Evolutionary conservation across 2,329 filamentous ascomycete species (phyloP), one percentile per base, ranked within the genome.

Genomic region (Cladophialophora yegresii): DNA sequence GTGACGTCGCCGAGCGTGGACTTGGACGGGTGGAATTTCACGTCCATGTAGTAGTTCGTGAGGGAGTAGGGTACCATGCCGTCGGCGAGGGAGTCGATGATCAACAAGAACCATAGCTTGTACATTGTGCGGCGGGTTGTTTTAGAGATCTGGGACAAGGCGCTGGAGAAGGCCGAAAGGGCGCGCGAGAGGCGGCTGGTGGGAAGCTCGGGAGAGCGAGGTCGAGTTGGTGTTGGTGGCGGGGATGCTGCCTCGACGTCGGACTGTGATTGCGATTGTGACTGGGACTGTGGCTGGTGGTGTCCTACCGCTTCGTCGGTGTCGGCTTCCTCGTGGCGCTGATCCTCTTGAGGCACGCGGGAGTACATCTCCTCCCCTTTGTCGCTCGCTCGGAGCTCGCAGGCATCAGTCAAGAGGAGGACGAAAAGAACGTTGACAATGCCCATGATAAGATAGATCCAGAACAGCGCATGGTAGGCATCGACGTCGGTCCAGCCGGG

Each of bases 61-160:
- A 86, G 69, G 1, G 83, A 80, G 69, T 84, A 83, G 3, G 79
- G 80, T n/a, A 83, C 81, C 84, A 89, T 89, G 26, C 87, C 86
- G 69, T 89, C 86, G 13, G 87, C 85, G 9, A 89, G 78, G 1
- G 85, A 86, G 74, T 89, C 87, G 26, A 89, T 78, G 23, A 83
- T 81, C 9, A 90, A 79, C 7, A 89, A 80, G 64, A 87, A 82
- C 85, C 87, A 89, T 3, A 89, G 77, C 57, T 85, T 84, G 73
- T 84, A 84, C 82, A 89, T 87, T 71, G 85, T 80, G 1, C 78
- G 79, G 12, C 83, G 80, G 0, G 87, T 88, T 13, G 82, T 76
- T 0, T 76, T 73, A 0, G 87, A 89, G 58, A 89, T 87, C 65
- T 85, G 79, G 1, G 82, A 76, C 45, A 86, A 77, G 2, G 51